Base-by-base conservation (phyloP, 2,329 filamentous ascomycete genomes). In the Fusarium pseudoanthophilum region DNA sequence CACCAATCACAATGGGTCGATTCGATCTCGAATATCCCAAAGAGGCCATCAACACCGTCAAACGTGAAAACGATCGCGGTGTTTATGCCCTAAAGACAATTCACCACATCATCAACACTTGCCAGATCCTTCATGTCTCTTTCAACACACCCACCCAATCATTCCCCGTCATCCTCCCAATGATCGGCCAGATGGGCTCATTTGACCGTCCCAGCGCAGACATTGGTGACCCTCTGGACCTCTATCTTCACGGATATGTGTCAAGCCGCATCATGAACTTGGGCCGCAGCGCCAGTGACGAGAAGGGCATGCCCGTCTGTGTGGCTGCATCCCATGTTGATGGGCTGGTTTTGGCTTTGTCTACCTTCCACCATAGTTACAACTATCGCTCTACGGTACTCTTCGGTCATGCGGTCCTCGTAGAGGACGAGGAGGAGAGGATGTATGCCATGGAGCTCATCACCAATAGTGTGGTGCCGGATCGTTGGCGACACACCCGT, bases 161-260 rank as follows among this genome's bases (percentile, higher is more conserved):
- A 2, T 96, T 95, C 78, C 93, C 94, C 7, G 89, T 90, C 58
- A 91, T 92, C 60, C 87, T 97, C 4, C 94, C 94, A 69, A 95
- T 97, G 93, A 93, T 97, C 77, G 93, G 93, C 58, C 91, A 93
- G 76, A 92, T 96, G 87, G 93, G 90, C 18, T 93, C 91, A 30
- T 96, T 92, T 79, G 85, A 86, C 14, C 83, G 85, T 0, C 91
- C 91, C 10, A 91, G 88, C 60, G 86, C 89, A 21, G 85, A 86
- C 59, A 81, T 88, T 24, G 86, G 88, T 57, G 91, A 94, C 73
- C 90, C 91, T 0, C 85, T 94, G 10, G 91, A 95, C 65, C 87
- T 92, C 70, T 97, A 97, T 80, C 87, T 97, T 13, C 94, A 97
- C 82, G 94, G 94, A 78, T 97, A 95, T 81, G 91, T 95, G 75